Evolutionary conservation across 2,329 filamentous ascomycete genomes (phyloP).

Genomic region (Ophiostoma angusticollis): DNA sequence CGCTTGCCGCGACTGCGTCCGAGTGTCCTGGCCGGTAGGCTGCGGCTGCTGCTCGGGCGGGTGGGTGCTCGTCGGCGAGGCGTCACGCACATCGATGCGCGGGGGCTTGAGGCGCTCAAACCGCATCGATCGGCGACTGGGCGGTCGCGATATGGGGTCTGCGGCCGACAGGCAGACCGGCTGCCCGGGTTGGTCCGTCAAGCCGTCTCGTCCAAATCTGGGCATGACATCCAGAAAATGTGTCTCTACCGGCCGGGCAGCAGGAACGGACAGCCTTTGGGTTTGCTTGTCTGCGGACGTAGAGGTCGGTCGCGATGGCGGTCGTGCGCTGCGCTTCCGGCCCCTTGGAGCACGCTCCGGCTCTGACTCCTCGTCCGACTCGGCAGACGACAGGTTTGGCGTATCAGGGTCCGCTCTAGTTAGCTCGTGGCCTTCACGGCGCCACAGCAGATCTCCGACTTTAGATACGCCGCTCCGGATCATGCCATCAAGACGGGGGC

Average conservation of each 20-base stretch:
- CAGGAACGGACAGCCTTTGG: conserved; percentile 12
- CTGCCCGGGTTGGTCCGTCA: not conserved
- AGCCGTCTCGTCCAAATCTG: conserved; percentile 25
- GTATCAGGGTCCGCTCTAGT: not conserved
- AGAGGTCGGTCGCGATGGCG: conserved; percentile 20
- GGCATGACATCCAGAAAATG: conserved; percentile 41
- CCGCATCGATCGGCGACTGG: conserved; percentile 30
- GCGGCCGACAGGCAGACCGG: not conserved
- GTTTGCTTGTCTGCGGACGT: conserved; percentile 4
- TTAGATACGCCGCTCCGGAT: conserved; percentile 48
- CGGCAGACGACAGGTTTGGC: conserved; percentile 24
- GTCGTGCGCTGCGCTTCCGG: conserved; percentile 22
- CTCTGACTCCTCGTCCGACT: conserved; percentile 33
- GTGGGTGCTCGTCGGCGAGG: conserved; percentile 25
- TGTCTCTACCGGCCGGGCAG: conserved; percentile 20
- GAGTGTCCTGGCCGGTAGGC: not conserved
- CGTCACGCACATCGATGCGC: conserved; percentile 32
- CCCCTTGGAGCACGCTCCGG: conserved; percentile 26
- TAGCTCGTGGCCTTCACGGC: conserved; percentile 29
- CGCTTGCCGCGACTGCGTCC: not conserved
- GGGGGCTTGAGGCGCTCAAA: conserved; percentile 38
- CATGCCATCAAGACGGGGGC: conserved; percentile 58
- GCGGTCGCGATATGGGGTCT: conserved; percentile 18
- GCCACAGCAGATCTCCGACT: conserved; percentile 44
- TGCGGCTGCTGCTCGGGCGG: not conserved